Conservation (phyloP, 176 grass and related monocot genomes). For the Cocos nucifera region DNA sequence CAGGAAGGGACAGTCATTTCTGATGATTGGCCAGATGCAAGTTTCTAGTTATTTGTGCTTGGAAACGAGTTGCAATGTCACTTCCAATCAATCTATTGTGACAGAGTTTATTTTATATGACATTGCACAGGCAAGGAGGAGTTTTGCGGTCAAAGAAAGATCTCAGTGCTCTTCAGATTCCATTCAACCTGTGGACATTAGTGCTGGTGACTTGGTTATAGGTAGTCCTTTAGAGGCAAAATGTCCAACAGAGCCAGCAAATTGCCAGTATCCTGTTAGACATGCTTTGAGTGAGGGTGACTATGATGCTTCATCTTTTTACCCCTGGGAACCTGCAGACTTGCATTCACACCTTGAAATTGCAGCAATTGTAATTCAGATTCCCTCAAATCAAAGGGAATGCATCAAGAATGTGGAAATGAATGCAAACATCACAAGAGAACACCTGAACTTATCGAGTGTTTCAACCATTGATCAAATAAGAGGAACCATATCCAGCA, state of each 20-base stretch:
- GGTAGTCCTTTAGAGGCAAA: constrained; percentile 30
- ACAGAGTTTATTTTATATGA: constrained; percentile 92
- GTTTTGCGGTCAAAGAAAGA: constrained; percentile 45
- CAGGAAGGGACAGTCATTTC: constrained; percentile 33
- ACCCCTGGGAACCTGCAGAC: constrained; percentile 64
- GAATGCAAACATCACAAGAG: neutral
- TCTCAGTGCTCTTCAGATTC: constrained; percentile 30
- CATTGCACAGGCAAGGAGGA: constrained; percentile 72
- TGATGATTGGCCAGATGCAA: constrained; percentile 88
- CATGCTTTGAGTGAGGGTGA: constrained; percentile 13
- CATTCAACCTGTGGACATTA: constrained; percentile 23
- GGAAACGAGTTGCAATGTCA: constrained; percentile 45
- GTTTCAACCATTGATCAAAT: neutral
- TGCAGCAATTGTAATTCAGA: constrained; percentile 53
- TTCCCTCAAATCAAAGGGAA: constrained; percentile 58
- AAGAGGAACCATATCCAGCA: constrained; percentile 5
- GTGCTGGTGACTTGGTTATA: constrained; percentile 22
- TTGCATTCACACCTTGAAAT: constrained; percentile 78
- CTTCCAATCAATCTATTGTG: constrained; percentile 59
- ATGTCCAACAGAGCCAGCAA: constrained; percentile 19
- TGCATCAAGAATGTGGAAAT: constrained; percentile 29
- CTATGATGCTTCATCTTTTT: constrained; percentile 42
- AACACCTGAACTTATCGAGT: neutral
- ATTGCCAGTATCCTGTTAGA: constrained; percentile 22
- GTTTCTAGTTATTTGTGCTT: constrained; percentile 81